Conservation (phyloP, 2,329 filamentous ascomycete genomes). For the Cadophora sp. region DNA sequence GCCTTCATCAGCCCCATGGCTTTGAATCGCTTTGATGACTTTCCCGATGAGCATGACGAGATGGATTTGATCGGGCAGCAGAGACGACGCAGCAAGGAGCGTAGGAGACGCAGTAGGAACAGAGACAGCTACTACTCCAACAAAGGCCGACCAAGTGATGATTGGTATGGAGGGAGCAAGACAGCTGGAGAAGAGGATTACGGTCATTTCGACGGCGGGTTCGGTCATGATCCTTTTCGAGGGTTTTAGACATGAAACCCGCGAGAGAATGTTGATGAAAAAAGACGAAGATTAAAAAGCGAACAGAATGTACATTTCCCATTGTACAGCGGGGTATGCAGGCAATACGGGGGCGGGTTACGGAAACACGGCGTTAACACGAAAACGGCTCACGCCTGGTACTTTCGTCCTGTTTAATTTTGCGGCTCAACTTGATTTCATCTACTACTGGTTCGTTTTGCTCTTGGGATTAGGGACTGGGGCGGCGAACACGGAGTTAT, state of each 20-base stretch:
- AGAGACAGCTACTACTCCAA: slow-evolving; percentile 41
- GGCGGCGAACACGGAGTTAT: background rate
- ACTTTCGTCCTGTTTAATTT: background rate
- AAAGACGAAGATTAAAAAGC: background rate
- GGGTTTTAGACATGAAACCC: slow-evolving; percentile 55
- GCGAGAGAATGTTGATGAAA: background rate
- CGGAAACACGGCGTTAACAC: slow-evolving; percentile 4
- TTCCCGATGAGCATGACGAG: slow-evolving; percentile 43
- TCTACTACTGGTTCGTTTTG: background rate
- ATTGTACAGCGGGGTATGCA: slow-evolving; percentile 5
- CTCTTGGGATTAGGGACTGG: background rate
- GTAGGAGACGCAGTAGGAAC: slow-evolving; percentile 39
- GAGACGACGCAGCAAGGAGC: slow-evolving; percentile 39
- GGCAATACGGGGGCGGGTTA: background rate
- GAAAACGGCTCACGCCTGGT: slow-evolving; percentile 15
- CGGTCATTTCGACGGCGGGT: slow-evolving; percentile 43
- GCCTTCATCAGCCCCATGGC: slow-evolving; percentile 81
- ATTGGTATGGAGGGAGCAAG: slow-evolving; percentile 55
- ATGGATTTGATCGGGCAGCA: slow-evolving; percentile 40
- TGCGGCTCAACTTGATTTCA: background rate
- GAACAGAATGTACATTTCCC: slow-evolving; percentile 6
- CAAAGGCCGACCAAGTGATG: slow-evolving; percentile 51
- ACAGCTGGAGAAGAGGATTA: slow-evolving; percentile 61
- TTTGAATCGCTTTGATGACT: slow-evolving; percentile 40
- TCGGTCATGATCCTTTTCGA: slow-evolving; percentile 66